Evolutionary conservation across 441 rosid genomes (phyloP).

Genomic region (Syzygium malaccense): DNA sequence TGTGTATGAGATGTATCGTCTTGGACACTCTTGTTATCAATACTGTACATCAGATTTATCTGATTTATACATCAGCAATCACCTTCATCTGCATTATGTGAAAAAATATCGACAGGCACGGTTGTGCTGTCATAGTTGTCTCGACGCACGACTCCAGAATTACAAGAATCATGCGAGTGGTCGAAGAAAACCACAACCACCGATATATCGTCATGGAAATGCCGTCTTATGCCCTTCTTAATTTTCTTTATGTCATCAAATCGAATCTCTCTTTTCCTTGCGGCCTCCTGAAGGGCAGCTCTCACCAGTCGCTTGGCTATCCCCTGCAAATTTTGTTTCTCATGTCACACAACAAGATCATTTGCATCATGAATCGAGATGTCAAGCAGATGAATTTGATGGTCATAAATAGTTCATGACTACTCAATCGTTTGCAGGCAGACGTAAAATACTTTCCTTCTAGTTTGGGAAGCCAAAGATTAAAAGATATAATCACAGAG

Average conservation of each 20-base stretch:
- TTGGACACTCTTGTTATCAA: not conserved
- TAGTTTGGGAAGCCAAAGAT: not conserved
- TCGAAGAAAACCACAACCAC: slow-evolving; percentile 48
- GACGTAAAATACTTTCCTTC: not conserved
- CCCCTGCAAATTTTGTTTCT: slow-evolving; percentile 24
- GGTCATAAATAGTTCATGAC: not conserved
- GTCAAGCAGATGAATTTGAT: not conserved
- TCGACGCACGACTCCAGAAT: slow-evolving; percentile 11
- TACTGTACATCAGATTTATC: not conserved
- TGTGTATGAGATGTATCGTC: not conserved
- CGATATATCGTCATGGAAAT: slow-evolving; percentile 60
- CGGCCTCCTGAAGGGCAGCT: slow-evolving; percentile 48
- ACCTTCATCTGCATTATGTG: slow-evolving; percentile 14
- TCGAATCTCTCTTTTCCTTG: slow-evolving; percentile 45
- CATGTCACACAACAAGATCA: not conserved
- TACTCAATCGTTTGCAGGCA: not conserved
- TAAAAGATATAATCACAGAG: not conserved
- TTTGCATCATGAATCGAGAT: not conserved
- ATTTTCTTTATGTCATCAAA: slow-evolving; percentile 34
- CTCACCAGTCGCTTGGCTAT: slow-evolving; percentile 48
- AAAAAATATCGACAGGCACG: slow-evolving; percentile 40
- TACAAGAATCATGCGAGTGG: slow-evolving; percentile 17
- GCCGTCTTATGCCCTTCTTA: slow-evolving; percentile 40
- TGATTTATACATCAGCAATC: not conserved
- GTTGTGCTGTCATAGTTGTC: slow-evolving; percentile 19